Conservation (phyloP, 2,329 filamentous ascomycete genomes). For the Phialophora tarda region DNA sequence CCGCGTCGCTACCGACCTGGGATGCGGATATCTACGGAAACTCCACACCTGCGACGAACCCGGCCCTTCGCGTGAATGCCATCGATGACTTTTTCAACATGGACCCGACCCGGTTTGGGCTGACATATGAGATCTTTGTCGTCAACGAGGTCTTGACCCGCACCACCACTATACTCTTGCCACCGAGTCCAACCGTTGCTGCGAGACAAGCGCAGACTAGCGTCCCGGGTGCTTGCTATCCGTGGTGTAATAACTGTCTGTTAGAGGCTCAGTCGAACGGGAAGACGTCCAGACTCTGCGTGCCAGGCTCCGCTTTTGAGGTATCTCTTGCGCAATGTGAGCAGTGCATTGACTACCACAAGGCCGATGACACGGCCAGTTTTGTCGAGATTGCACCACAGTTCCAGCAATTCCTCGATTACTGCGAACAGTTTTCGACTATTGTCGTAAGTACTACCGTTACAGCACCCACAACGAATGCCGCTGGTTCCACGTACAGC, state of each 20-base stretch:
- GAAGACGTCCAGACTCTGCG: conserved; percentile 57
- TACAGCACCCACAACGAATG: conserved; percentile 22
- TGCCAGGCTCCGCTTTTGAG: conserved; percentile 50
- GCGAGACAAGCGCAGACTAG: conserved; percentile 42
- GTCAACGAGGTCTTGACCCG: conserved; percentile 52
- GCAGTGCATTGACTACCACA: conserved; percentile 48
- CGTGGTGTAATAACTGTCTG: conserved; percentile 58
- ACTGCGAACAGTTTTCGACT: conserved; percentile 47
- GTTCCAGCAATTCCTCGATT: conserved; percentile 56
- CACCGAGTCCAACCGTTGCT: conserved; percentile 33
- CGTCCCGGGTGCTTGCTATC: conserved; percentile 59
- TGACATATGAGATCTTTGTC: conserved; percentile 67
- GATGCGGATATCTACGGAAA: conserved; percentile 36
- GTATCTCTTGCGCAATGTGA: conserved; percentile 49
- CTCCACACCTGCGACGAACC: conserved; percentile 45
- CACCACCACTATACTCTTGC: conserved; percentile 50
- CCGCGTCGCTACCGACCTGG: conserved; percentile 41
- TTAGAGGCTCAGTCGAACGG: conserved; percentile 57
- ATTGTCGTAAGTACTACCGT: conserved; percentile 27
- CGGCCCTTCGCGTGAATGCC: conserved; percentile 24
- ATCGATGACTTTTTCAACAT: conserved; percentile 65
- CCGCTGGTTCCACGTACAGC: conserved; percentile 17
- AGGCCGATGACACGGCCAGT: conserved; percentile 40
- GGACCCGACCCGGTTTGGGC: conserved; percentile 66
- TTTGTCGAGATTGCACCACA: conserved; percentile 45